phyloP scores from a whole-genome alignment of 2,329 filamentous ascomycete genomes.

The Diaporthe eres region DNA sequence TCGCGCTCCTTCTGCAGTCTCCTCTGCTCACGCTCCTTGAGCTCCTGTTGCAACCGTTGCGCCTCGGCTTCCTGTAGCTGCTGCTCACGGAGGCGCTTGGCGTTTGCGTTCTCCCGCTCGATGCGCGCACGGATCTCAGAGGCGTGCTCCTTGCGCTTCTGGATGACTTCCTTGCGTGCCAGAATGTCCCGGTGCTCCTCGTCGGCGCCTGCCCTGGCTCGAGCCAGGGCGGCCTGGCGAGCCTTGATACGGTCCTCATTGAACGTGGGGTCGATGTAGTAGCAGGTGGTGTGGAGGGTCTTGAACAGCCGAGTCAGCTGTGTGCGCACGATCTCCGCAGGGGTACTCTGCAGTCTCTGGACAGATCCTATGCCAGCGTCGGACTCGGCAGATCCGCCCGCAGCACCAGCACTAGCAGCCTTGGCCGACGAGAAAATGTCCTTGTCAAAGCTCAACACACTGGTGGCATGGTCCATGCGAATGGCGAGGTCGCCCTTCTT shows the following conservation, averaged over 20 bases:
- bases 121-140: slow-evolving; percentile 88
- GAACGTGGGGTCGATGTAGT: slow-evolving; percentile 93
- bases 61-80: slow-evolving; percentile 92
- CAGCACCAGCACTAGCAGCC: slow-evolving; percentile 87
- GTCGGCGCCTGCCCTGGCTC: slow-evolving; percentile 89
- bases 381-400: slow-evolving; percentile 87
- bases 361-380: slow-evolving; percentile 79
- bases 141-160: slow-evolving; percentile 97
- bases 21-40: slow-evolving; percentile 89
- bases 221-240: slow-evolving; percentile 83
- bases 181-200: slow-evolving; percentile 91
- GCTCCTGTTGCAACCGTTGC: slow-evolving; percentile 90
- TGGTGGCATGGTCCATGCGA: slow-evolving; percentile 94
- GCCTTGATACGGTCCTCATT: slow-evolving; percentile 85
- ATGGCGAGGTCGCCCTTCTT: slow-evolving; percentile 99
- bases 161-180: slow-evolving; percentile 89
- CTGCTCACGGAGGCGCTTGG: slow-evolving; percentile 88
- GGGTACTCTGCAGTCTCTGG: slow-evolving; percentile 96
- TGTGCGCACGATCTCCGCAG: slow-evolving; percentile 96
- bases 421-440: slow-evolving; percentile 99
- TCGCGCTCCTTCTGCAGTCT: slow-evolving; percentile 89
- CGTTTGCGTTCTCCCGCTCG: slow-evolving; percentile 92
- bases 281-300: slow-evolving; percentile 91
- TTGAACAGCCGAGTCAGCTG: slow-evolving; percentile 94
- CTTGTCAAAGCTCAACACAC: slow-evolving; percentile 96